Percentiles rank a stretch among this genome's conserved stretches.
These are phyloP conservation scores for Anthracocystis panici-leucophaei DNA, from an alignment of 1,284 basidiomycete genomes.

Conservation along the genomic window DNA sequence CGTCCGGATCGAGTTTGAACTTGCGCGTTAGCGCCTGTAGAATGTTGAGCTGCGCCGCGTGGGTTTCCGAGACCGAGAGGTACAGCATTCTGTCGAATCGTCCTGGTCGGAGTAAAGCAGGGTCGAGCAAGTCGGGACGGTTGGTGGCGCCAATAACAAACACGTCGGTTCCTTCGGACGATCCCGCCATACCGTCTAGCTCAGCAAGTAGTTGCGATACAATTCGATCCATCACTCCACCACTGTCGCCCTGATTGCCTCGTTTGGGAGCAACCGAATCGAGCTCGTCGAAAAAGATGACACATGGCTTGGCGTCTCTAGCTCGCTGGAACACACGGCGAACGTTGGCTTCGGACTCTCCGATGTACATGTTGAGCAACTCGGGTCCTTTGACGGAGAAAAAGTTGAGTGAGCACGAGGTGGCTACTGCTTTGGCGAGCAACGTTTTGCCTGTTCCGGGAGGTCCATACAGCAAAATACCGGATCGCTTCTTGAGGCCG, in stretches of 20 bases:
- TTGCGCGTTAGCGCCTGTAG: constrained; percentile 91
- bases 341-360: constrained; percentile 72
- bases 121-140: constrained; percentile 71
- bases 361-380: constrained; percentile 72
- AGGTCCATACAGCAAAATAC: constrained; percentile 72
- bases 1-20: constrained; percentile 81
- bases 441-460: constrained; percentile 72
- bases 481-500: constrained; percentile 94
- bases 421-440: constrained; percentile 77
- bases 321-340: constrained; percentile 71
- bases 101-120: constrained; percentile 71
- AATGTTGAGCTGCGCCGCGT: constrained; percentile 87
- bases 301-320: constrained; percentile 71
- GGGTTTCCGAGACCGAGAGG: constrained; percentile 88
- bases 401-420: constrained; percentile 72
- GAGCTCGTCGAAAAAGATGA: constrained; percentile 72
- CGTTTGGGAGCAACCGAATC: constrained; percentile 72
- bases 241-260: constrained; percentile 72
- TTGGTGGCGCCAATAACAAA: constrained; percentile 73
- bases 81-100: constrained; percentile 97
- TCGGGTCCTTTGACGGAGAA: constrained; percentile 72
- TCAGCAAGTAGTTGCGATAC: constrained; percentile 72
- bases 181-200: constrained; percentile 71
- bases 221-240: constrained; percentile 73
- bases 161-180: constrained; percentile 70